Evolutionary conservation across 2,329 filamentous ascomycete genomes (phyloP).

Genomic region (Blastomyces silverae): DNA sequence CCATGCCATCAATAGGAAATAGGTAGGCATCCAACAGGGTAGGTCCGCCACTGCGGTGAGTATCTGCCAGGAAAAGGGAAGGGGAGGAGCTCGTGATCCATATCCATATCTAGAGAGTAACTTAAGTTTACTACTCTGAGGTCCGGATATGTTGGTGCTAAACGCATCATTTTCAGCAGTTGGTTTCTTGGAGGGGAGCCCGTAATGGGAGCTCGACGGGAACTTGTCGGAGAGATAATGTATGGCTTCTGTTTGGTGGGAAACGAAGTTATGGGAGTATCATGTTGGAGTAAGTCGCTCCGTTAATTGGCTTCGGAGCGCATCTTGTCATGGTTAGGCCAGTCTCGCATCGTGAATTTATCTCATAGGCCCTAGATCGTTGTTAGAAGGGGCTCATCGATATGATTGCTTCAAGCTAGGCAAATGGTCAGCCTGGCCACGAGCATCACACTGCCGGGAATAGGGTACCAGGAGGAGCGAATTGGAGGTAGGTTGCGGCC

Average conservation of each 20-base stretch:
- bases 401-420: no score
- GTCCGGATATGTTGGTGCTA: not conserved
- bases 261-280: not conserved
- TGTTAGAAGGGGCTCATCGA: no score
- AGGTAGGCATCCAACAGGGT: not conserved
- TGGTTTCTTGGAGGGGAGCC: not conserved
- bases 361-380: not conserved
- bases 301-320: not conserved
- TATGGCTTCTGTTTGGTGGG: not conserved
- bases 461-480: not conserved
- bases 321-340: not conserved
- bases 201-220: not conserved
- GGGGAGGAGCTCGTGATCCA: not conserved
- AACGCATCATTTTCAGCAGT: not conserved
- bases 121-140: not conserved
- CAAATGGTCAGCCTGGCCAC: not conserved
- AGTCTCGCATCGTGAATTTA: not conserved
- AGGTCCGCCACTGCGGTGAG: not conserved
- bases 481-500: not conserved
- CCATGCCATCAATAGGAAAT: no score
- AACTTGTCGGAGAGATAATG: not conserved
- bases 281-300: not conserved
- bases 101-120: not conserved
- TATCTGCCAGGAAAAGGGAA: not conserved
- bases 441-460: not conserved